Evolutionary conservation across 2,329 filamentous ascomycete genomes (phyloP).

Genomic region (Colletotrichum sp.): DNA sequence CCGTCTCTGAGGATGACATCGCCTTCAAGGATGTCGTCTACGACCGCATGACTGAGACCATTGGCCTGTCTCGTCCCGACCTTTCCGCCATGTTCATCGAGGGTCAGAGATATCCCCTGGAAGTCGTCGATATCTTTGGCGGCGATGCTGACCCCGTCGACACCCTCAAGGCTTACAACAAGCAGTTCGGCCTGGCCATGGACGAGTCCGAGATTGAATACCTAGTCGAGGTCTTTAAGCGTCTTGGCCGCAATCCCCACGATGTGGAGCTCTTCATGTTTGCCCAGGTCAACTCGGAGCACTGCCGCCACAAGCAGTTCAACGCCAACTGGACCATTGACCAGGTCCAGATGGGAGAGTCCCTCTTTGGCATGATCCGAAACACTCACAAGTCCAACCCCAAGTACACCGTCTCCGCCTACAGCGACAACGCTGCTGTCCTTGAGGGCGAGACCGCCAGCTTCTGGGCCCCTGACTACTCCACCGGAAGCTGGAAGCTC

Average conservation of each 20-base stretch:
- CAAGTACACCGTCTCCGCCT: slow-evolving; percentile 88
- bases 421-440: slow-evolving; percentile 98
- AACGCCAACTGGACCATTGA: slow-evolving; percentile 97
- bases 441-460: slow-evolving; percentile 73
- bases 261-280: slow-evolving; percentile 99
- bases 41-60: slow-evolving; percentile 94
- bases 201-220: slow-evolving; percentile 93
- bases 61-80: slow-evolving; percentile 71
- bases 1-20: slow-evolving; percentile 48
- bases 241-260: slow-evolving; percentile 67
- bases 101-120: slow-evolving; percentile 64
- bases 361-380: slow-evolving; percentile 93
- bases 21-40: slow-evolving; percentile 75
- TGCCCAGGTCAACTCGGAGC: slow-evolving; percentile 98
- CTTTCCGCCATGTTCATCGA: slow-evolving; percentile 82
- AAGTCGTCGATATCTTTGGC: slow-evolving; percentile 77
- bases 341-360: slow-evolving; percentile 77
- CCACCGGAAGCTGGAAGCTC: slow-evolving; percentile 86
- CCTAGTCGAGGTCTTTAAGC: slow-evolving; percentile 68
- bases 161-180: slow-evolving; percentile 83
- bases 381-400: slow-evolving; percentile 90
- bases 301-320: slow-evolving; percentile 87
- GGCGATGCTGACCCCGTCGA: slow-evolving; percentile 69
- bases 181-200: slow-evolving; percentile 81
- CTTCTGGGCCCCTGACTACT: slow-evolving; percentile 85